Conservation (phyloP, 345 rosid species). For the Camelina laxa region DNA sequence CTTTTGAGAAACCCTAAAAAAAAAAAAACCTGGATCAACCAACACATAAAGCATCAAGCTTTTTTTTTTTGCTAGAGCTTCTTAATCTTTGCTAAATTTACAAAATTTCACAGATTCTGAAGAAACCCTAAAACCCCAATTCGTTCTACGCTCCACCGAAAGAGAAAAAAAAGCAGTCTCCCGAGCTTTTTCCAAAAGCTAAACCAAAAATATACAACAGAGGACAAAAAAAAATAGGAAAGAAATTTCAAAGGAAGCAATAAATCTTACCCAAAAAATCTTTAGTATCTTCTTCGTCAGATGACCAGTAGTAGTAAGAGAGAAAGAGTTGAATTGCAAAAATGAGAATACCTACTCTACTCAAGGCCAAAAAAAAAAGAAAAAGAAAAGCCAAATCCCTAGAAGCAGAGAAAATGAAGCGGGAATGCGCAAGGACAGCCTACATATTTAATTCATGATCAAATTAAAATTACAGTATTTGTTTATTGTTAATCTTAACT, state of each 20-base stretch:
- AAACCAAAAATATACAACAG: background rate
- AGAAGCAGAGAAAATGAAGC: conserved; percentile 20
- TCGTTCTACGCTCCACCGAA: background rate
- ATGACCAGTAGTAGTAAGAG: background rate
- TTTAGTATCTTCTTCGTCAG: background rate
- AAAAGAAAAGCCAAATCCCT: background rate
- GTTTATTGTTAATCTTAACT: background rate
- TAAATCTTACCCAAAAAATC: conserved; percentile 8
- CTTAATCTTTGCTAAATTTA: background rate
- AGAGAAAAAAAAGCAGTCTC: background rate
- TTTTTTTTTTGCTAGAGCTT: background rate
- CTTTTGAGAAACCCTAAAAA: conserved; percentile 11
- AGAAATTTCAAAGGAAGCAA: background rate
- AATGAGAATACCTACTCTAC: conserved; percentile 1
- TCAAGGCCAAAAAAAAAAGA: background rate
- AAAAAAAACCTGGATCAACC: conserved; percentile 6
- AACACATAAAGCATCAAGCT: conserved; percentile 21
- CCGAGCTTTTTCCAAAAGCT: background rate
- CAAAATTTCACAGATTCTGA: conserved; percentile 15
- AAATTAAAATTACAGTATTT: background rate
- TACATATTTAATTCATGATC: background rate
- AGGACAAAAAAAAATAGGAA: background rate
- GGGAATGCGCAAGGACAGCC: conserved; percentile 27
- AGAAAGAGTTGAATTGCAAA: background rate
- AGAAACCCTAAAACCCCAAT: conserved; percentile 6